Percentiles rank a stretch among this genome's conserved stretches.
Conservation (phyloP, 1,284 basidiomycete genomes). For the Malassezia sp. region DNA sequence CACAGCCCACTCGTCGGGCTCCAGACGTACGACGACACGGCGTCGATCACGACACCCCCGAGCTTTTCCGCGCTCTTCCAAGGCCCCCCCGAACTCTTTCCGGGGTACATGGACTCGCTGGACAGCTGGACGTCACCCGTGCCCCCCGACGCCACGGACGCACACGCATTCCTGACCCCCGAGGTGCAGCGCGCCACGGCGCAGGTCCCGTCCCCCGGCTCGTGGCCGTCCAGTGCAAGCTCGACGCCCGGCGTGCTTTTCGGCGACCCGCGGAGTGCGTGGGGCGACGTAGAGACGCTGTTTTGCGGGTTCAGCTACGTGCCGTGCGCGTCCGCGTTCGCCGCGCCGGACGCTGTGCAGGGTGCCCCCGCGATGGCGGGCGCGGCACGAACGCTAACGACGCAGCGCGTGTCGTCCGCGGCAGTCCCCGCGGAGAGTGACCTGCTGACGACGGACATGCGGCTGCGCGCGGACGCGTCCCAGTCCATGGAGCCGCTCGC, state of each 20-base stretch:
- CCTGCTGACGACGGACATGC: too few relatives aligned
- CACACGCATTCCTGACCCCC: neutral
- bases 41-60: constrained; percentile 26
- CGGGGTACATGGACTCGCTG: constrained; percentile 28
- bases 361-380: too few relatives aligned
- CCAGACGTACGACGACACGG: constrained; percentile 1
- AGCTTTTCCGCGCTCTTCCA: constrained; percentile 35
- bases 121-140: constrained; percentile 13
- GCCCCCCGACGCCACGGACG: constrained; percentile 7
- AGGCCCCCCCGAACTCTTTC: constrained; percentile 36
- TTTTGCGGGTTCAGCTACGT: constrained; percentile 34
- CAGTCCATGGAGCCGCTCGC: constrained; percentile 18
- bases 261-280: constrained; percentile 11
- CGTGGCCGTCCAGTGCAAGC: constrained; percentile 6
- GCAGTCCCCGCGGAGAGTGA: neutral
- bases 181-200: neutral
- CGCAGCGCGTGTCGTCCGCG: neutral
- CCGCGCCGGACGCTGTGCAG: neutral
- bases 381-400: too few relatives aligned
- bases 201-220: neutral
- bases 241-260: neutral
- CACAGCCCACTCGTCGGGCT: constrained; percentile 8
- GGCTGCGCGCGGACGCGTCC: too few relatives aligned
- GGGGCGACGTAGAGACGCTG: constrained; percentile 29
- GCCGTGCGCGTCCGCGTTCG: constrained; percentile 23